Conservation (phyloP, 148 eudicot species). For the Vaccinium macrocarpon region DNA sequence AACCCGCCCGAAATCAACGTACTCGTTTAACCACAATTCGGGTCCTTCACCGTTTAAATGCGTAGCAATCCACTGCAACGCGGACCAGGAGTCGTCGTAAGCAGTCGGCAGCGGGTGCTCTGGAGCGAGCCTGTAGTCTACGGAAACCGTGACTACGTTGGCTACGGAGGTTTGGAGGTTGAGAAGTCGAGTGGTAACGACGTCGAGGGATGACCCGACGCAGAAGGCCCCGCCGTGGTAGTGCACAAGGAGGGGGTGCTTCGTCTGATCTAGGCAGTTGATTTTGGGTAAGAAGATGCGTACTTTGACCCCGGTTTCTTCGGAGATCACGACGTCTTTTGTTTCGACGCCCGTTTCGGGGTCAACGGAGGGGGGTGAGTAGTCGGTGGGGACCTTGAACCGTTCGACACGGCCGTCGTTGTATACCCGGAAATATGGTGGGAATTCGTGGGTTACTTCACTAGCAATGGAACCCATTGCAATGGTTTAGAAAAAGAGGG, state of each 20-base stretch:
- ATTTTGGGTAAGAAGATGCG: constrained; percentile 20
- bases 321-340: constrained; percentile 28
- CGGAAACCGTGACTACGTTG: constrained; percentile 24
- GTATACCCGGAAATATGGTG: too few relatives aligned
- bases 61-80: constrained; percentile 27
- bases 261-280: not conserved
- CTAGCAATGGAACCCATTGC: too few relatives aligned
- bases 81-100: constrained; percentile 36
- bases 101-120: constrained; percentile 36
- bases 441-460: too few relatives aligned
- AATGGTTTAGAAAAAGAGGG: too few relatives aligned
- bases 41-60: constrained; percentile 23
- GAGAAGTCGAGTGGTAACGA: not conserved
- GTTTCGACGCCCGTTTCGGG: not conserved
- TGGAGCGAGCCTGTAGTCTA: constrained; percentile 32
- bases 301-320: constrained; percentile 16
- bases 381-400: not conserved
- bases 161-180: constrained; percentile 11
- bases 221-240: constrained; percentile 26
- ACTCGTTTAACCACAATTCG: constrained; percentile 24
- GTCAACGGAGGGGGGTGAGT: too few relatives aligned
- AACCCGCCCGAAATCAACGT: constrained; percentile 28
- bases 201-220: constrained; percentile 17
- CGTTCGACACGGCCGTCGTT: too few relatives aligned
- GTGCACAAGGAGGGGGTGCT: constrained; percentile 14